Evolutionary conservation across 2,329 filamentous ascomycete species (phyloP).

Genomic region (Aotearoamyces nothofagi): DNA sequence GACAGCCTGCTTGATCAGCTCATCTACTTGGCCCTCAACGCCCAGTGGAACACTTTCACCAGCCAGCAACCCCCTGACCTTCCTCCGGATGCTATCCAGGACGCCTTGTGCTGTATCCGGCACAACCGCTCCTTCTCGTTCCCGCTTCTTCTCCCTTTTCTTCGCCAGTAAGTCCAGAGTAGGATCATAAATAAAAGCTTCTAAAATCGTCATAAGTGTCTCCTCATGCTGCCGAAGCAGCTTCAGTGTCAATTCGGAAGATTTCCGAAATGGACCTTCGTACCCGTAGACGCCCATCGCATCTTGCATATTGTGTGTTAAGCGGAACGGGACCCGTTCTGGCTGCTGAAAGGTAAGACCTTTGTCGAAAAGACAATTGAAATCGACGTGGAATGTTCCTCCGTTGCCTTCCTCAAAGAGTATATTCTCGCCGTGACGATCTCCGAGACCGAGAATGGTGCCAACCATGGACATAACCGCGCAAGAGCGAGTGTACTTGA

Average conservation of each 20-base stretch:
- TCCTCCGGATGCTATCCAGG: constrained; percentile 74
- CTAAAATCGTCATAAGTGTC: constrained; percentile 90
- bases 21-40: constrained; percentile 94
- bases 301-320: constrained; percentile 97
- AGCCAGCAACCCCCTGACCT: constrained; percentile 69
- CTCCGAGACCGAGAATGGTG: constrained; percentile 82
- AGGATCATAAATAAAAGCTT: constrained; percentile 93
- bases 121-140: constrained; percentile 24
- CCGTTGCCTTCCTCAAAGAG: constrained; percentile 88
- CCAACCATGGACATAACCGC: constrained; percentile 99
- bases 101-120: constrained; percentile 64
- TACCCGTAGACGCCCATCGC: constrained; percentile 93
- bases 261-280: constrained; percentile 83
- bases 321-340: constrained; percentile 85
- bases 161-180: constrained; percentile 78
- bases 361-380: constrained; percentile 99
- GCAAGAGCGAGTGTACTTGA: constrained; percentile 83
- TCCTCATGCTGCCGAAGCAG: constrained; percentile 86
- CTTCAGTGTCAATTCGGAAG: constrained; percentile 73
- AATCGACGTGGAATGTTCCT: constrained; percentile 93
- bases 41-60: constrained; percentile 86
- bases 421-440: constrained; percentile 95
- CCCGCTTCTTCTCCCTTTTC: constrained; percentile 39
- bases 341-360: constrained; percentile 90
- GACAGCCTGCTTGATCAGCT: constrained; percentile 76